Conservation (phyloP, 129 eudicot species). For the Flaveria brownii region DNA sequence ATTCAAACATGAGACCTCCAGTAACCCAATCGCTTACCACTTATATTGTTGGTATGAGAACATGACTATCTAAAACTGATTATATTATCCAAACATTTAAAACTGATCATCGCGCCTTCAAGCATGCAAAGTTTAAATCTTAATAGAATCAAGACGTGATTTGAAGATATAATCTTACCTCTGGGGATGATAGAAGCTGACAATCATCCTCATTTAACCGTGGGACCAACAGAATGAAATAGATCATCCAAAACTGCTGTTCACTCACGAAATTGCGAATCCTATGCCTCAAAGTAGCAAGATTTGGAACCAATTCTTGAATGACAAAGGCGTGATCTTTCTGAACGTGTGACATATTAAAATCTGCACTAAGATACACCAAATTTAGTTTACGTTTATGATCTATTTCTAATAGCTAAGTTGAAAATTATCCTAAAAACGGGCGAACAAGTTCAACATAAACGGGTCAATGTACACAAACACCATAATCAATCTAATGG, state of each 20-base stretch:
- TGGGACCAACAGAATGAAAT: slow-evolving; percentile 70
- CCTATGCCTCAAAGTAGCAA: slow-evolving; percentile 50
- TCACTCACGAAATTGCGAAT: slow-evolving; percentile 41
- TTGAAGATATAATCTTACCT: slow-evolving; percentile 43
- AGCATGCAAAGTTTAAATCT: neutral
- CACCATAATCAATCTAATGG: neutral
- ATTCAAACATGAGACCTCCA: too few species aligned
- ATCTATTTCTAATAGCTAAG: neutral
- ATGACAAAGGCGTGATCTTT: slow-evolving; percentile 56
- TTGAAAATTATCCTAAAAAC: neutral
- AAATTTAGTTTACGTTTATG: slow-evolving; percentile 13
- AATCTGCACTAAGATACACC: slow-evolving; percentile 47
- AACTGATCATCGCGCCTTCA: neutral
- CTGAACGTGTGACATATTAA: slow-evolving; percentile 56
- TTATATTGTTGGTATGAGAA: too few species aligned
- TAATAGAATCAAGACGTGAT: neutral
- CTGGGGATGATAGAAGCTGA: slow-evolving; percentile 56
- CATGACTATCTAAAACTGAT: too few species aligned
- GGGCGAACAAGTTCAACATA: neutral
- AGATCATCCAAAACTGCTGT: slow-evolving; percentile 72
- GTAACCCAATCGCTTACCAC: too few species aligned
- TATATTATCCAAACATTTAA: neutral
- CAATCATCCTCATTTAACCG: slow-evolving; percentile 53
- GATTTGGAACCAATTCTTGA: slow-evolving; percentile 59
- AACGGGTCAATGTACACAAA: neutral